A percentile compares a stretch with the other conserved stretches of the same genome.
Conservation (phyloP, 2,329 filamentous ascomycete genomes). For the Aspergillus fijiensis region DNA sequence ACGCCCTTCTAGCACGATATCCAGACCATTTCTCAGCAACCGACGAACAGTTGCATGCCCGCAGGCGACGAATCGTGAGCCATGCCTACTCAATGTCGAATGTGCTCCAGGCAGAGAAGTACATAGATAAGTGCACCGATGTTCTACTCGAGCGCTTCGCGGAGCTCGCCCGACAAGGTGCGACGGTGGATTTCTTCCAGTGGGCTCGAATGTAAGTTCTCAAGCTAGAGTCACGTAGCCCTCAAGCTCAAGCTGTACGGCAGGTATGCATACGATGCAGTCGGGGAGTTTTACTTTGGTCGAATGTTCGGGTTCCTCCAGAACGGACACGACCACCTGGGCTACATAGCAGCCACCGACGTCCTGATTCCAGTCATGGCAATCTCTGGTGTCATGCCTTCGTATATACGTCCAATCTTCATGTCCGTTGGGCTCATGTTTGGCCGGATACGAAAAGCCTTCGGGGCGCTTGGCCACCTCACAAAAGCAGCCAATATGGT, state of each 20-base stretch:
- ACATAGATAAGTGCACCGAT: constrained; percentile 25
- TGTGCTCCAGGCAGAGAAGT: constrained; percentile 27
- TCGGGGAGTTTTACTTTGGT: constrained; percentile 44
- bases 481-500: constrained; percentile 26
- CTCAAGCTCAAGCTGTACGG: background rate
- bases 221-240: background rate
- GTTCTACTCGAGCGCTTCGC: constrained; percentile 20
- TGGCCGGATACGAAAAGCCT: constrained; percentile 23
- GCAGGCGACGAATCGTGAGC: constrained; percentile 26
- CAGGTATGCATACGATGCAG: constrained; percentile 47
- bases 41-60: constrained; percentile 25
- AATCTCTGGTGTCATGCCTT: constrained; percentile 30
- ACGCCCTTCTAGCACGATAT: constrained; percentile 16
- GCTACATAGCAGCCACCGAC: constrained; percentile 40
- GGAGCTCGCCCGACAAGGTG: constrained; percentile 14
- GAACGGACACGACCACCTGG: constrained; percentile 38
- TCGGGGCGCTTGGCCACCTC: constrained; percentile 29
- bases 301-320: constrained; percentile 46
- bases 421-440: constrained; percentile 27
- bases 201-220: constrained; percentile 28
- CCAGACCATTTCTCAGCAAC: constrained; percentile 25
- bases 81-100: constrained; percentile 28
- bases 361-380: constrained; percentile 33
- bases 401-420: constrained; percentile 29
- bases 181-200: constrained; percentile 23